phyloP scores from a whole-genome alignment of 805 yeast genomes.

The Saturnispora gosingensis region DNA sequence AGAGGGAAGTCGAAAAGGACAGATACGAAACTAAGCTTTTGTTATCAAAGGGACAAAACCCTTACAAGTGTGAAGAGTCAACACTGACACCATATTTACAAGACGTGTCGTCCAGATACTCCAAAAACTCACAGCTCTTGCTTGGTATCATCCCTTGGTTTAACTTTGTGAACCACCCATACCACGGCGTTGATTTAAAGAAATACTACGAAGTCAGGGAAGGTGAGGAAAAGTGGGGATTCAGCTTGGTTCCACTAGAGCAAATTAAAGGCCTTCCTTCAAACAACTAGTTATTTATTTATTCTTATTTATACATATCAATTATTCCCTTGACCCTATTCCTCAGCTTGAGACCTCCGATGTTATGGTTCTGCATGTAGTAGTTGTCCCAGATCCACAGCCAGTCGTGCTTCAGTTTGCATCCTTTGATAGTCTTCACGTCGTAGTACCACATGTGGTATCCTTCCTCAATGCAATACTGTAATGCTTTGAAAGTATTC shows the following conservation, averaged over 20 bases:
- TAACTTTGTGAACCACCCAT: constrained; percentile 71
- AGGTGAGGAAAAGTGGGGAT: constrained; percentile 52
- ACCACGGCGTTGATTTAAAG: constrained; percentile 67
- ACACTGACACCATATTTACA: constrained; percentile 60
- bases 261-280: constrained; percentile 31
- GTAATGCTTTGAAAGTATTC: not conserved
- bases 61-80: constrained; percentile 49
- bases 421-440: not conserved
- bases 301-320: constrained; percentile 1
- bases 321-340: not conserved
- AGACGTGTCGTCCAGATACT: constrained; percentile 67
- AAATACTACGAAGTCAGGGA: constrained; percentile 49
- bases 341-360: constrained; percentile 4
- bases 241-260: constrained; percentile 41
- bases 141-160: constrained; percentile 70
- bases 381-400: constrained; percentile 8
- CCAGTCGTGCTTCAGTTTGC: constrained; percentile 8
- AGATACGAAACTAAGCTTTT: constrained; percentile 63
- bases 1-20: constrained; percentile 61
- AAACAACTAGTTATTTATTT: not conserved
- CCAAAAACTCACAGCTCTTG: constrained; percentile 56
- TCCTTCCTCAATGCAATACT: not conserved
- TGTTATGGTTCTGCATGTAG: not conserved
- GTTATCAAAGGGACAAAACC: constrained; percentile 54
- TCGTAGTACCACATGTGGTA: constrained; percentile 1